Percentiles rank a stretch among this genome's conserved stretches.
Conservation (phyloP, 148 eudicot species). For the Vaccinium myrtillus region DNA sequence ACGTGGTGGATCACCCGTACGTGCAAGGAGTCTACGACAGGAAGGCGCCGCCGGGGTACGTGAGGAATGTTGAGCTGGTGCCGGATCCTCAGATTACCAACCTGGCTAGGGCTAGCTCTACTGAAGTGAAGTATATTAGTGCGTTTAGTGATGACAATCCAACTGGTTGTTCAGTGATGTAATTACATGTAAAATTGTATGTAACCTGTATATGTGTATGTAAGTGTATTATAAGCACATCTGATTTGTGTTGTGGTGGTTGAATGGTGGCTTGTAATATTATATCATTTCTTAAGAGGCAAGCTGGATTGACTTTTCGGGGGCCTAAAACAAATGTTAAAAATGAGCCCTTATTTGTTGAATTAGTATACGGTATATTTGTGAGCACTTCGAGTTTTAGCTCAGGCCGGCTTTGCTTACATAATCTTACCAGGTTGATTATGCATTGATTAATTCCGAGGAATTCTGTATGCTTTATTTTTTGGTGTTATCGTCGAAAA, state of each 20-base stretch:
- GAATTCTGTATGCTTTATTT: too few species aligned
- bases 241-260: not conserved
- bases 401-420: too few species aligned
- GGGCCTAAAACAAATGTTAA: too few species aligned
- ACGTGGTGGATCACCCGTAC: constrained; percentile 50
- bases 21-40: constrained; percentile 54
- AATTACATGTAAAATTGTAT: not conserved
- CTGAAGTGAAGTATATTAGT: constrained; percentile 49
- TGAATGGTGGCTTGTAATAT: not conserved
- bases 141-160: constrained; percentile 75
- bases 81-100: constrained; percentile 25
- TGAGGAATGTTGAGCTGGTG: constrained; percentile 35
- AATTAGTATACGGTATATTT: too few species aligned
- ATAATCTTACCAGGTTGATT: not conserved
- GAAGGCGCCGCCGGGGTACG: constrained; percentile 63
- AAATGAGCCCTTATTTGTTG: too few species aligned
- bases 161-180: constrained; percentile 55
- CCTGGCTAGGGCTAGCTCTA: constrained; percentile 45
- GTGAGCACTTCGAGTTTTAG: too few species aligned
- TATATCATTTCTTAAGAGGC: too few species aligned
- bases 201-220: not conserved
- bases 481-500: too few species aligned
- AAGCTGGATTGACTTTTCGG: too few species aligned
- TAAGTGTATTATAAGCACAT: not conserved
- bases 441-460: too few species aligned